A percentile compares a stretch with the other conserved stretches of the same genome.
Evolutionary conservation across 306 rosid species (phyloP).

Genomic region (Delonix regia): DNA sequence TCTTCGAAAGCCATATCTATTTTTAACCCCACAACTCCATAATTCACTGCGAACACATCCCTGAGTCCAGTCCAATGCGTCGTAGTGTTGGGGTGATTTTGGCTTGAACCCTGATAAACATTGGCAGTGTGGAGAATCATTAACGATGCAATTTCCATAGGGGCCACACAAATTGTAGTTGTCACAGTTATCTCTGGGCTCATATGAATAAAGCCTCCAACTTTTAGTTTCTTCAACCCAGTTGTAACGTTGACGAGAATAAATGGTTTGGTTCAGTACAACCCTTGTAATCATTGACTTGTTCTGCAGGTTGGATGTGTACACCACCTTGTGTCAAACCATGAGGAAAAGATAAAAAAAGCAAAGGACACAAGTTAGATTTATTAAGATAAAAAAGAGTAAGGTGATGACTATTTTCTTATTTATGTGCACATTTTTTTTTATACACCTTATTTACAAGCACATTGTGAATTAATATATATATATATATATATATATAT

Average conservation of each 20-base stretch:
- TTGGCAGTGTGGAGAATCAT: constrained; percentile 29
- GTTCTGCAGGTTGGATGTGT: neutral
- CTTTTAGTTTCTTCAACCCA: constrained; percentile 4
- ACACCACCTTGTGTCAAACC: neutral
- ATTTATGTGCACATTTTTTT: too few species aligned
- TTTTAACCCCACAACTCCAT: constrained; percentile 39
- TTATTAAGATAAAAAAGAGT: neutral
- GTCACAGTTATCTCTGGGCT: constrained; percentile 40
- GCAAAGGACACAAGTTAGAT: too few species aligned
- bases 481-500: too few species aligned
- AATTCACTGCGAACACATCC: constrained; percentile 42
- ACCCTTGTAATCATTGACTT: constrained; percentile 33
- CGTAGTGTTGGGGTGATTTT: constrained; percentile 22
- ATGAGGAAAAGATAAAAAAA: neutral
- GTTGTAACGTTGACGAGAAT: constrained; percentile 18
- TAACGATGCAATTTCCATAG: constrained; percentile 35
- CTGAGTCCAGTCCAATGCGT: constrained; percentile 24
- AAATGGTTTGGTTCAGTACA: constrained; percentile 34
- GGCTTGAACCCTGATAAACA: constrained; percentile 47
- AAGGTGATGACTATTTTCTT: neutral
- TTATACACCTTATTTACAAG: too few species aligned
- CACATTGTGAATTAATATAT: too few species aligned
- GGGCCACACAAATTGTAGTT: constrained; percentile 44
- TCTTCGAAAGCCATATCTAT: constrained; percentile 39
- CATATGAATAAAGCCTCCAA: constrained; percentile 39